Evolutionary conservation across 2,329 filamentous ascomycete species (phyloP).

Genomic region (Ophiostoma ulmi): DNA sequence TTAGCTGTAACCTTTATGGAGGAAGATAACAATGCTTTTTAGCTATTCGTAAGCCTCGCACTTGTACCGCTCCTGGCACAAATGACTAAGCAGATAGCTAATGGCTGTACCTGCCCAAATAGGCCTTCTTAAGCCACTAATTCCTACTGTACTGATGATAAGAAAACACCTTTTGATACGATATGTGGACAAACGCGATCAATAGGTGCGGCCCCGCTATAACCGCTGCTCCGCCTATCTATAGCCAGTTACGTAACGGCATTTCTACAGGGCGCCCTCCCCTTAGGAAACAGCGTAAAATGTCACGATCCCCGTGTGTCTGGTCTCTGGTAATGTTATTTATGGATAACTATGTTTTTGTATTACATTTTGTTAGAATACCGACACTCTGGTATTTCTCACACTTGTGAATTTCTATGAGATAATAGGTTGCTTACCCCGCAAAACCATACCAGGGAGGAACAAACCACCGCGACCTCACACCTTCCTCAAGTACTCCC

Average conservation of each 20-base stretch:
- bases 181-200: neutral
- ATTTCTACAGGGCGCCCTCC: neutral
- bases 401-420: conserved; percentile 9
- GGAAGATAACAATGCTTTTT: neutral
- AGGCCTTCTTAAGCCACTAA: neutral
- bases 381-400: neutral
- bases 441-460: neutral
- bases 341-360: neutral
- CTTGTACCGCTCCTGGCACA: neutral
- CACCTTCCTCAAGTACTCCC: neutral
- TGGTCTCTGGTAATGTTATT: neutral
- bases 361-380: neutral
- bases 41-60: neutral
- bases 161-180: conserved; percentile 2
- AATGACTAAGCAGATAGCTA: neutral
- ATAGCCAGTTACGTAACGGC: conserved; percentile 20
- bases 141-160: neutral
- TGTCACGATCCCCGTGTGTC: neutral
- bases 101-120: neutral
- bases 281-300: neutral
- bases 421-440: conserved; percentile 4
- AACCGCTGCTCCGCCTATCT: conserved; percentile 15
- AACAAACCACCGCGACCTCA: neutral
- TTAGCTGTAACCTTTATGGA: neutral
- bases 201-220: neutral